Evolutionary conservation across 345 rosid genomes (phyloP).

Genomic region (Angophora floribunda): DNA sequence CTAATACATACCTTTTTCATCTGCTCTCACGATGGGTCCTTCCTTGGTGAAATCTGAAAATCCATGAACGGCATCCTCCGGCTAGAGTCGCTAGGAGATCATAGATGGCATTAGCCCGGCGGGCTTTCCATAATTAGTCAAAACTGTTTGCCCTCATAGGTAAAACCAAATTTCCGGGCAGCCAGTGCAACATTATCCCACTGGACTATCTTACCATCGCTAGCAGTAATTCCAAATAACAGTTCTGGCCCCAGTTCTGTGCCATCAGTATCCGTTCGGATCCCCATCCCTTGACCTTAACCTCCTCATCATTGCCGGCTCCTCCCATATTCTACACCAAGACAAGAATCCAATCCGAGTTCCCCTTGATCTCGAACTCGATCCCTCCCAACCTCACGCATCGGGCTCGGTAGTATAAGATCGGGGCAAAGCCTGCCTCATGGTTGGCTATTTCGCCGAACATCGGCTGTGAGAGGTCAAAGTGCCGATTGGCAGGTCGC

Average conservation of each 20-base stretch:
- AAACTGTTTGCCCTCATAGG: neutral
- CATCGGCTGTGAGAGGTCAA: neutral
- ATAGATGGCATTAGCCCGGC: neutral
- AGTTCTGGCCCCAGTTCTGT: neutral
- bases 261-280: slow-evolving; percentile 1
- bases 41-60: neutral
- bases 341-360: slow-evolving; percentile 12
- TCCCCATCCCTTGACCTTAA: slow-evolving; percentile 16
- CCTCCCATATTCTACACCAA: slow-evolving; percentile 8
- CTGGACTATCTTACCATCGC: neutral
- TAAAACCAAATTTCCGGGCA: neutral
- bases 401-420: slow-evolving; percentile 8
- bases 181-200: no score
- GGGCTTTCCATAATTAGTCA: neutral
- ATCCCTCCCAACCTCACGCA: slow-evolving; percentile 12
- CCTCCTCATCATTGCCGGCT: slow-evolving; percentile 5
- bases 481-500: neutral
- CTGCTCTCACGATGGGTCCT: neutral
- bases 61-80: neutral
- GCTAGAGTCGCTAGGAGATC: neutral
- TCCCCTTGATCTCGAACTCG: slow-evolving; percentile 14
- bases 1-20: neutral
- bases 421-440: slow-evolving; percentile 12
- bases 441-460: neutral
- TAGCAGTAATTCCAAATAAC: neutral